A percentile compares a stretch with the other conserved stretches of the same genome.
These are phyloP conservation scores for Hydnomerulius pinastri DNA, from an alignment of 768 basidiomycete species.

Conservation along the genomic window DNA sequence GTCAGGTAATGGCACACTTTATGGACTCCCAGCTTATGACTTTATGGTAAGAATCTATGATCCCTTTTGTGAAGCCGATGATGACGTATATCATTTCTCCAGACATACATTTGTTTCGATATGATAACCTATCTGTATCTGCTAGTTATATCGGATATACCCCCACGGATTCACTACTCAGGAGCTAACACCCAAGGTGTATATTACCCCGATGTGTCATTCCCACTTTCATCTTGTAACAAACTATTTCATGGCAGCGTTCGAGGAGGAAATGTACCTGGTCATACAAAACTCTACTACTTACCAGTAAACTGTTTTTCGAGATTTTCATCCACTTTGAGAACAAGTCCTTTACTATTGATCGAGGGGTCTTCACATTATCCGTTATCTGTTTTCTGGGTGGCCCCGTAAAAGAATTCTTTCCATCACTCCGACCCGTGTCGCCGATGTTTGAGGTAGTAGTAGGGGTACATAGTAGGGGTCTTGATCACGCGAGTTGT, in stretches of 20 bases:
- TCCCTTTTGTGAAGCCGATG: neutral
- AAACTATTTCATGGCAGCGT: neutral
- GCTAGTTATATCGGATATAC: neutral
- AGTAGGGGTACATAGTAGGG: no score
- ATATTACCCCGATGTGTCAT: neutral
- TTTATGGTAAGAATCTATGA: constrained; percentile 6
- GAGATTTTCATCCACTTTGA: no score
- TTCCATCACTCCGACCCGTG: no score
- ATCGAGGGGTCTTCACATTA: no score
- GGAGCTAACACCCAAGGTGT: neutral
- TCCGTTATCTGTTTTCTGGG: no score
- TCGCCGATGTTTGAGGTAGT: no score
- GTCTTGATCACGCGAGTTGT: no score
- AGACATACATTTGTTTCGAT: constrained; percentile 7
- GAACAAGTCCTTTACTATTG: no score
- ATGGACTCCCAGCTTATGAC: neutral
- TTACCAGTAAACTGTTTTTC: neutral
- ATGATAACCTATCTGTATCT: constrained; percentile 1
- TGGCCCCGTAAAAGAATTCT: no score
- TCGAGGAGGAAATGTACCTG: neutral
- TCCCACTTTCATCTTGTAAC: neutral
- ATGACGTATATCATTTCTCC: neutral
- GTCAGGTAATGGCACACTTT: neutral
- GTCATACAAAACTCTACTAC: neutral
- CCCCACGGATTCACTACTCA: neutral